Conservation (phyloP, 257 asterid genomes). For the Penstemon newberryi region DNA sequence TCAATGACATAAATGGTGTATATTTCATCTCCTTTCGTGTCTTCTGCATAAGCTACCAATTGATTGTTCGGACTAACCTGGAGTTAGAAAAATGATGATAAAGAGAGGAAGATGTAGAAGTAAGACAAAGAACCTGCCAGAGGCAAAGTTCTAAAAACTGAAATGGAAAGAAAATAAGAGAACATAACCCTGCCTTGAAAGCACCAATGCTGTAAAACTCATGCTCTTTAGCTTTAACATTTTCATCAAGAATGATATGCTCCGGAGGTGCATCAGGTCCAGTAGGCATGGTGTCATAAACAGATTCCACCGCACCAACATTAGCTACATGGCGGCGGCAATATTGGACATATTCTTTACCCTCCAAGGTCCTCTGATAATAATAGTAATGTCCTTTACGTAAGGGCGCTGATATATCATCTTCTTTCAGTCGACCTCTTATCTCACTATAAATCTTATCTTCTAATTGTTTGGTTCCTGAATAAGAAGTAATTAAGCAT, state of each 20-base stretch:
- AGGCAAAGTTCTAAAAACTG: neutral
- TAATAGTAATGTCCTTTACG: constrained; percentile 75
- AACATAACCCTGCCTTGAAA: constrained; percentile 57
- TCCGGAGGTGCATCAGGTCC: constrained; percentile 88
- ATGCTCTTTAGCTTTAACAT: constrained; percentile 69
- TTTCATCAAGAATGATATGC: constrained; percentile 86
- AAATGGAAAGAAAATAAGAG: neutral
- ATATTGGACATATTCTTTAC: constrained; percentile 78
- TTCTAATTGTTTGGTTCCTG: constrained; percentile 80
- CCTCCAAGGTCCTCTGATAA: constrained; percentile 79
- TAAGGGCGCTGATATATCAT: constrained; percentile 74
- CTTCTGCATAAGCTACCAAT: constrained; percentile 91
- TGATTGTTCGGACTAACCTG: constrained; percentile 86
- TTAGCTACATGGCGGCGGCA: constrained; percentile 71
- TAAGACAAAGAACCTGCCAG: neutral
- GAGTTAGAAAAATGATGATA: constrained; percentile 13
- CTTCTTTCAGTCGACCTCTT: constrained; percentile 84
- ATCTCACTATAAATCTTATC: constrained; percentile 74
- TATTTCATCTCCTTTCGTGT: constrained; percentile 87
- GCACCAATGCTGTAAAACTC: constrained; percentile 64
- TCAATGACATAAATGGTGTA: constrained; percentile 77
- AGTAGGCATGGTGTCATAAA: constrained; percentile 75
- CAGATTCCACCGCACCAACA: constrained; percentile 46
- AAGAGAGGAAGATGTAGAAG: neutral
- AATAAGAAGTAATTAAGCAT: constrained; percentile 22